These are phyloP conservation scores for Penicillium glabrum DNA, from an alignment of 2,329 filamentous ascomycete genomes.

Conservation along the genomic window DNA sequence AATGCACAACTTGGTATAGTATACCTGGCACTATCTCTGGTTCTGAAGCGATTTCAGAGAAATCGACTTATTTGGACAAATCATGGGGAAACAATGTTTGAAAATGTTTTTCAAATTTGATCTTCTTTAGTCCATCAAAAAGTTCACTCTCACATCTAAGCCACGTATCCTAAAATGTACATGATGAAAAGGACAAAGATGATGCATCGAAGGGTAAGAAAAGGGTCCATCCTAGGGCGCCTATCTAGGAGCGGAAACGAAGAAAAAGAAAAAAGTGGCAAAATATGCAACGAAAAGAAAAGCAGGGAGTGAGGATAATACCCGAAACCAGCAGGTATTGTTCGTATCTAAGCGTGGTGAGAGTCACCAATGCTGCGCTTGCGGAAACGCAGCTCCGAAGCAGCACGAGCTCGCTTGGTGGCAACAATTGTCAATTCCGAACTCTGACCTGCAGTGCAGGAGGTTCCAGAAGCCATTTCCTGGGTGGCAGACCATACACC, in stretches of 20 bases:
- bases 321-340: conserved; percentile 21
- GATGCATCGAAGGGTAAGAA: conserved; percentile 8
- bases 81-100: background rate
- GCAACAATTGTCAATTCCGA: conserved; percentile 26
- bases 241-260: conserved; percentile 2
- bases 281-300: conserved; percentile 8
- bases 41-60: background rate
- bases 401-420: conserved; percentile 23
- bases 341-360: conserved; percentile 22
- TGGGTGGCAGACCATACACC: conserved; percentile 55
- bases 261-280: background rate
- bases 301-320: conserved; percentile 2
- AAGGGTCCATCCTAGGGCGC: background rate
- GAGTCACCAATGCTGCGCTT: conserved; percentile 22
- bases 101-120: background rate
- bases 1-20: background rate
- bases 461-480: conserved; percentile 55
- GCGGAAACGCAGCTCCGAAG: conserved; percentile 31
- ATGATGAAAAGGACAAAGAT: conserved; percentile 11
- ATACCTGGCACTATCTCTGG: background rate
- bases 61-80: background rate
- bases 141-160: background rate
- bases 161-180: conserved; percentile 16
- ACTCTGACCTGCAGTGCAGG: conserved; percentile 46
- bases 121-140: background rate